phyloP scores from a whole-genome alignment of 768 basidiomycete genomes.

The Leccinum pellstonianum region DNA sequence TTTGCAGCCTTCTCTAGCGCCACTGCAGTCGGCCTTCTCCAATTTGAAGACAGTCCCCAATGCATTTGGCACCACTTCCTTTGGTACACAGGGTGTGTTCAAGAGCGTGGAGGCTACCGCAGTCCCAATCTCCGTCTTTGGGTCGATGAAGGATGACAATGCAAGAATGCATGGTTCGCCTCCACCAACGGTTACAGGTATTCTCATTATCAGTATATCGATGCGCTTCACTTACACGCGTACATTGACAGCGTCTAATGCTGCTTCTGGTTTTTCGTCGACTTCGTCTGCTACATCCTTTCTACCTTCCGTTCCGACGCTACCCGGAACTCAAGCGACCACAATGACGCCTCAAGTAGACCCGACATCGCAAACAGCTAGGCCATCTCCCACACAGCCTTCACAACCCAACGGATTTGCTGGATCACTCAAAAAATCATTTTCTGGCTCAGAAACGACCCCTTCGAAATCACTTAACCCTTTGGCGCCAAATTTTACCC shows the following conservation, averaged over 20 bases:
- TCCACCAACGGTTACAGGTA: constrained; percentile 14
- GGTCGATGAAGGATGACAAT: neutral
- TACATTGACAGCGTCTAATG: neutral
- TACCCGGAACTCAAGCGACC: neutral
- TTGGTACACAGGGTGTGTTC: constrained; percentile 11
- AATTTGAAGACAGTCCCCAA: constrained; percentile 34
- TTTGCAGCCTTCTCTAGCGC: constrained; percentile 13
- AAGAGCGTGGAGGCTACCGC: constrained; percentile 1
- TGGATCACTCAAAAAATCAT: neutral
- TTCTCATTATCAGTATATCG: neutral
- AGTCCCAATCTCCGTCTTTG: constrained; percentile 10
- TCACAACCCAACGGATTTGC: neutral
- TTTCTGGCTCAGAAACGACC: constrained; percentile 6
- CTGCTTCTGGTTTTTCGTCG: neutral
- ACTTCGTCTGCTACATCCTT: constrained; percentile 1
- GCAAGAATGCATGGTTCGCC: neutral
- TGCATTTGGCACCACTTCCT: constrained; percentile 32
- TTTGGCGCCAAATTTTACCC: constrained; percentile 20
- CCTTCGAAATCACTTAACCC: constrained; percentile 18
- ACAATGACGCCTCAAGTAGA: neutral
- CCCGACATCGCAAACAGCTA: neutral
- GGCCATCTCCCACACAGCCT: neutral
- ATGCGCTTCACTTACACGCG: neutral
- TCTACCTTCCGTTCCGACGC: neutral
- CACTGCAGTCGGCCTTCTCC: constrained; percentile 35